Evolutionary conservation across 2,329 filamentous ascomycete genomes (phyloP), one percentile per base, ranked within the genome.

Genomic region (Aspergillus thermomutatus): DNA sequence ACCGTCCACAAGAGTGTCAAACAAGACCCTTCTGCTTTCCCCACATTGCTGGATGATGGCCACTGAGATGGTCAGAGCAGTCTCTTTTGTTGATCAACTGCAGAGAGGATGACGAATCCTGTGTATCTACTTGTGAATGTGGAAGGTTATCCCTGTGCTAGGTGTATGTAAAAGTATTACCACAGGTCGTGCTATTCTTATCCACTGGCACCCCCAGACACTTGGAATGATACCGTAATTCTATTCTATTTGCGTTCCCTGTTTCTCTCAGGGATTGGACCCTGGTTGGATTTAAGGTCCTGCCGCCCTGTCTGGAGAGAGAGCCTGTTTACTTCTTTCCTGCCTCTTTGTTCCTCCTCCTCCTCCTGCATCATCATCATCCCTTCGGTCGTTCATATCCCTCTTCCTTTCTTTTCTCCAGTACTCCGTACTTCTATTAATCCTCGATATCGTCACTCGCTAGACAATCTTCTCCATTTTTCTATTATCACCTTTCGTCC

Each of bases 371-470:
- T 45, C n/a, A n/a, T n/a, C n/a, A n/a, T n/a, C 28, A 19, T 23
- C 21, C 21, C 41, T 45, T 45, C 41, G n/a, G 8, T 45, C 41
- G 41, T 45, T 45, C 41, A 45, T 51, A 43, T 50, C 27, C 45
- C 49, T 54, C 55, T 55, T 47, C 56, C 50, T 53, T 59, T 60
- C 58, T 61, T 66, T 60, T 60, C 62, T 64, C 48, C 58, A 25
- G 49, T 64, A 58, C 60, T 56, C 57, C 57, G 54, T 60, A 50
- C 58, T 49, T 55, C 62, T 64, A 60, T 59, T 61, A 61, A 47
- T 55, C 57, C 63, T 66, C 60, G 60, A 60, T 57, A 55, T 64
- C 61, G 59, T 68, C 64, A 58, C 60, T 66, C 62, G 57, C 57
- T 62, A 45, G n/a, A 45, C 40, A 43, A 19, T 62, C 52, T 59